Conservation (phyloP, 2,329 filamentous ascomycete species). For the Colletotrichum viniferum region DNA sequence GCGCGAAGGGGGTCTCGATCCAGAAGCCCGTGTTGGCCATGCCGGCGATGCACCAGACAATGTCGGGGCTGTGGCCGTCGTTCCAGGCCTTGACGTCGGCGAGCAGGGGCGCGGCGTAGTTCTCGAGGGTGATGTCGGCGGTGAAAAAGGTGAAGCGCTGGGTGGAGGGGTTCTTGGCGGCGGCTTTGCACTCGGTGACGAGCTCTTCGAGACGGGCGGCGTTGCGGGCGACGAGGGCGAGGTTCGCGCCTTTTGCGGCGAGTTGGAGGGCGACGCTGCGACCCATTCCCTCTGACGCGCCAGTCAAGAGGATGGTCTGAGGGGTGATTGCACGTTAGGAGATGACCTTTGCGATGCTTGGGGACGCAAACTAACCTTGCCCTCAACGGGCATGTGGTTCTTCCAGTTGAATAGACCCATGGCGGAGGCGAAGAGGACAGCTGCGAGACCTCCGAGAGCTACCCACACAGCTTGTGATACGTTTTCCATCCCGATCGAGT, state of each 20-base stretch:
- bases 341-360: background rate
- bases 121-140: conserved; percentile 76
- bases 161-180: conserved; percentile 65
- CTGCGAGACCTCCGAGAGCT: conserved; percentile 48
- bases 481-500: background rate
- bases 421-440: conserved; percentile 37
- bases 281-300: conserved; percentile 93
- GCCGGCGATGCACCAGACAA: conserved; percentile 92
- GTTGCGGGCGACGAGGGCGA: conserved; percentile 85
- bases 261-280: conserved; percentile 75
- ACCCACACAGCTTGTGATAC: conserved; percentile 50
- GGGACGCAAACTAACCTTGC: conserved; percentile 64
- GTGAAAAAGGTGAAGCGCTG: conserved; percentile 86
- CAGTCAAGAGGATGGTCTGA: conserved; percentile 87
- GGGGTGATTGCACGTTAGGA: background rate
- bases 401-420: conserved; percentile 74
- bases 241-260: conserved; percentile 80
- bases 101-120: conserved; percentile 74
- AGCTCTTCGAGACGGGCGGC: conserved; percentile 70
- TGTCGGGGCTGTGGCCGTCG: conserved; percentile 71
- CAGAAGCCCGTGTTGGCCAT: conserved; percentile 77
- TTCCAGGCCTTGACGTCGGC: conserved; percentile 81
- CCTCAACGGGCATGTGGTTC: conserved; percentile 84
- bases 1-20: conserved; percentile 71
- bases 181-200: conserved; percentile 66